phyloP scores from a whole-genome alignment of 108 stramenopile genomes.

The Aurantiochytrium sp. region DNA sequence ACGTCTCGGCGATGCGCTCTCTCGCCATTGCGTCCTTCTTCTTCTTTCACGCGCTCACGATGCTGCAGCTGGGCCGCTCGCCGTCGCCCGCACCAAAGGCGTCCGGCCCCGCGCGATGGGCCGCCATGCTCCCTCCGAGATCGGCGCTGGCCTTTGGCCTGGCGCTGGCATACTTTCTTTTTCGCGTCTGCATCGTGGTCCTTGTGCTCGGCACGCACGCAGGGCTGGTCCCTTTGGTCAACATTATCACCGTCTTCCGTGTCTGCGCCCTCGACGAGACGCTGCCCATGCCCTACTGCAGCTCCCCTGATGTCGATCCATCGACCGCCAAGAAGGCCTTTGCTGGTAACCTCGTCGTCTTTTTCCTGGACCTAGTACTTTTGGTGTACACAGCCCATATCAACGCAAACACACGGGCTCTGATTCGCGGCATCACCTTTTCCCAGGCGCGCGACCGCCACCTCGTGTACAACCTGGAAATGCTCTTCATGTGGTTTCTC shows the following conservation, averaged over 20 bases:
- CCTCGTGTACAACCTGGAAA: background rate
- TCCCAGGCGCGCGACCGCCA: background rate
- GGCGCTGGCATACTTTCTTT: background rate
- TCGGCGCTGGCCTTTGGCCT: background rate
- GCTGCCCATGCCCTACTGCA: background rate
- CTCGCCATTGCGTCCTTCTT: background rate
- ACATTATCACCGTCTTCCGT: background rate
- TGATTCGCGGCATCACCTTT: background rate
- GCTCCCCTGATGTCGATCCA: background rate
- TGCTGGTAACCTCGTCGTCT: background rate
- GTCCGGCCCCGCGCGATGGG: background rate
- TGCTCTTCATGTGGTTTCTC: background rate
- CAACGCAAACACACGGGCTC: background rate
- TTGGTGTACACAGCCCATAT: background rate
- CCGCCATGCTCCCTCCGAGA: background rate
- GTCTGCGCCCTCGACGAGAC: background rate
- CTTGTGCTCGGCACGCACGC: background rate
- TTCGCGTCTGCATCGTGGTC: background rate
- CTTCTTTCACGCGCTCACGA: background rate
- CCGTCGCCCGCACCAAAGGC: background rate
- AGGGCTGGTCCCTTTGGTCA: background rate
- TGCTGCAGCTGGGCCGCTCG: background rate
- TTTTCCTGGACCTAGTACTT: background rate
- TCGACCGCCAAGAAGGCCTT: background rate
- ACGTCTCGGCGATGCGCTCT: background rate